These are phyloP conservation scores for Astrephomene gubernaculifera DNA, from an alignment of 139 green algal species.

Conservation along the genomic window DNA sequence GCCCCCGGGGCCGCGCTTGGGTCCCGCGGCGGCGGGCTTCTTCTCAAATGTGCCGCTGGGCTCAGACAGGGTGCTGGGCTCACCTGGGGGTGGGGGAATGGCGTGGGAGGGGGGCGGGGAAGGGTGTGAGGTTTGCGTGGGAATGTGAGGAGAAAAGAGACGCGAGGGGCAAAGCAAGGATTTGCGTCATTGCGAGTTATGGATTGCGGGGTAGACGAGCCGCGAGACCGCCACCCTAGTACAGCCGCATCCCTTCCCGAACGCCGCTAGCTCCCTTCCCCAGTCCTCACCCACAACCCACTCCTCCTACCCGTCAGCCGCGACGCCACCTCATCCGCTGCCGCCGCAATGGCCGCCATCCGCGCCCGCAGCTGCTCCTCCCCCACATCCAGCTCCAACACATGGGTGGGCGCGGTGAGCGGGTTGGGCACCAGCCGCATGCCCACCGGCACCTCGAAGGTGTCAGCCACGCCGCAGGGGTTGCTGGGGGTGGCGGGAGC, in stretches of 20 bases:
- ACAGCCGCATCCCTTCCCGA: not conserved
- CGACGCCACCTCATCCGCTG: slow-evolving; percentile 47
- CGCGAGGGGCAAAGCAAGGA: too few species aligned
- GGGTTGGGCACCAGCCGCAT: slow-evolving; percentile 44
- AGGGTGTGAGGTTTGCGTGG: not conserved
- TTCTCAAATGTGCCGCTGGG: too few species aligned
- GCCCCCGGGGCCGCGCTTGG: not conserved
- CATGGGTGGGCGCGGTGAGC: slow-evolving; percentile 30
- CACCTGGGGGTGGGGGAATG: not conserved
- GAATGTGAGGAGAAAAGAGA: too few species aligned
- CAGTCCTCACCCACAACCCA: not conserved
- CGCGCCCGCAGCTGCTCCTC: slow-evolving; percentile 47
- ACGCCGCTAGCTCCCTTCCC: not conserved
- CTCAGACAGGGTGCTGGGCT: not conserved
- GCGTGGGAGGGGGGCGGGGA: not conserved
- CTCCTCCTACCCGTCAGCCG: slow-evolving; percentile 1
- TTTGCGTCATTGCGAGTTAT: too few species aligned
- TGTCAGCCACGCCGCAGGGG: not conserved
- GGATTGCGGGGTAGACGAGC: too few species aligned
- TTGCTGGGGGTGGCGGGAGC: not conserved
- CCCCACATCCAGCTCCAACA: slow-evolving; percentile 49
- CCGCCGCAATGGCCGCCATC: slow-evolving; percentile 43
- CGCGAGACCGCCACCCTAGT: too few species aligned
- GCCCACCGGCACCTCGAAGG: slow-evolving; percentile 23
- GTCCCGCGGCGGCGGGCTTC: not conserved